A percentile compares a stretch with the other conserved stretches of the same genome.
Evolutionary conservation across 345 rosid species (phyloP).

Genomic region (Zanthoxylum bungeanum): DNA sequence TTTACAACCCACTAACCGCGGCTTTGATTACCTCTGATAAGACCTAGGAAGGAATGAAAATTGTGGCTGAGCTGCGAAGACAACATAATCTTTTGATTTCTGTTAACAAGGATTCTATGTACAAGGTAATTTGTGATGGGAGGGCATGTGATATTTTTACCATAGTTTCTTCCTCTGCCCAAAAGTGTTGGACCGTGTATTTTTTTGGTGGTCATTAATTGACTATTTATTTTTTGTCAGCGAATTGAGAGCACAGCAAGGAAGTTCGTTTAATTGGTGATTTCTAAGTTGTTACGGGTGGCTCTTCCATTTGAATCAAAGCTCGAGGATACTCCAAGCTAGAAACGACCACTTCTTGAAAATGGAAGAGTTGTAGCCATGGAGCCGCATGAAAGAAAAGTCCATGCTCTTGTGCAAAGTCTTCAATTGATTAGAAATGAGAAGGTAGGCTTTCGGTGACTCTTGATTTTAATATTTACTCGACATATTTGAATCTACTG

Average conservation of each 20-base stretch:
- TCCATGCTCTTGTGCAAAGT: slow-evolving; percentile 55
- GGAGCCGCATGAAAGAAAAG: slow-evolving; percentile 63
- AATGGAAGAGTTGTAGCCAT: slow-evolving; percentile 69
- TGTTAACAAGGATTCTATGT: slow-evolving; percentile 77
- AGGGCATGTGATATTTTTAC: background rate
- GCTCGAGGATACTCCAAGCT: slow-evolving; percentile 59
- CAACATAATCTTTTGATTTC: slow-evolving; percentile 66
- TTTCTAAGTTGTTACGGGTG: slow-evolving; percentile 66
- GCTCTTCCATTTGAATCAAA: slow-evolving; percentile 75
- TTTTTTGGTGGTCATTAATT: background rate
- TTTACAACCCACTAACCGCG: slow-evolving; percentile 78
- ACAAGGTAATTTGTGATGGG: slow-evolving; percentile 53
- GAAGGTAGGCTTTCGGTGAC: slow-evolving; percentile 47
- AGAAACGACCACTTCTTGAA: slow-evolving; percentile 50
- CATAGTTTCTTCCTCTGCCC: background rate
- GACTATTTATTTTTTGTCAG: slow-evolving; percentile 29
- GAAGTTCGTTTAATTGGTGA: slow-evolving; percentile 72
- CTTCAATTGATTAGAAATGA: slow-evolving; percentile 44
- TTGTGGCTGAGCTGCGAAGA: slow-evolving; percentile 73
- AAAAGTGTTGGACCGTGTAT: background rate
- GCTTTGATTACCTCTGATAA: slow-evolving; percentile 78
- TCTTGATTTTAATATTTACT: background rate
- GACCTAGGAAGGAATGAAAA: slow-evolving; percentile 92
- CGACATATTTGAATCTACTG: background rate
- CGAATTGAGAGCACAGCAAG: slow-evolving; percentile 66